Evolutionary conservation across 106 monocot genomes (phyloP), one percentile per base, ranked within the genome.

Genomic region (Dioscorea zingiberensis): DNA sequence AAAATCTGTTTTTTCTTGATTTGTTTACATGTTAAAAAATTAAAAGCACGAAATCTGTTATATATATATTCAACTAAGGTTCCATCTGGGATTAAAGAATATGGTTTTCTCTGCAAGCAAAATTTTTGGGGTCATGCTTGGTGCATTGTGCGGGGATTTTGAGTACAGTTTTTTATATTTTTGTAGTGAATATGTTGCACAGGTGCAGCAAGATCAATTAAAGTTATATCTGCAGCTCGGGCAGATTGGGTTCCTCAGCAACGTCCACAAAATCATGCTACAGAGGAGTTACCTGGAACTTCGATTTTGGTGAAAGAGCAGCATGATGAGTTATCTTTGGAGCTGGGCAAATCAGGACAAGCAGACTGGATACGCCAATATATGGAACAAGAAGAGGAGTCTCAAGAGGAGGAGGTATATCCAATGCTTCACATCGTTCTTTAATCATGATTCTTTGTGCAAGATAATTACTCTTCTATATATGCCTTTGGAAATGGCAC

Each of bases 321-420:
- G 17, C 25, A 17, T 25, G 76, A 74, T 48, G 77, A 84, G 45
- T 28, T 54, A 18, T 79, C 78, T 27, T 26, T 87, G 30, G 92
- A 93, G 78, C 64, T 78, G 47, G 93, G 77, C 22, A 75, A 78
- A 68, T 75, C 83, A 17, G 81, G 86, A 13, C 89, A 93, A 58
- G 81, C 86, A 29, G 98, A 85, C 8, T 98, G 98, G 98, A 89
- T 98, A 65, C 81, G 76, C 11, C 75, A 83, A 26, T 98, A 98
- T 54, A 63, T 98, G 84, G 84, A 86, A 68, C 78, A 80, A 73
- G 63, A 76, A 28, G 83, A 87, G 38, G 76, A 6, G 4, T 38
- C 38, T 38, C 38, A 83, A 27, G 59, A 72, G 15, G 68, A 64
- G 47, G 64, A 64, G 46, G 46, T 47, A 64, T 47, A 10, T 47